Evolutionary conservation across 1,139 yeast species (phyloP), one percentile per base, ranked within the genome.

Genomic region (Hyphopichia burtonii): DNA sequence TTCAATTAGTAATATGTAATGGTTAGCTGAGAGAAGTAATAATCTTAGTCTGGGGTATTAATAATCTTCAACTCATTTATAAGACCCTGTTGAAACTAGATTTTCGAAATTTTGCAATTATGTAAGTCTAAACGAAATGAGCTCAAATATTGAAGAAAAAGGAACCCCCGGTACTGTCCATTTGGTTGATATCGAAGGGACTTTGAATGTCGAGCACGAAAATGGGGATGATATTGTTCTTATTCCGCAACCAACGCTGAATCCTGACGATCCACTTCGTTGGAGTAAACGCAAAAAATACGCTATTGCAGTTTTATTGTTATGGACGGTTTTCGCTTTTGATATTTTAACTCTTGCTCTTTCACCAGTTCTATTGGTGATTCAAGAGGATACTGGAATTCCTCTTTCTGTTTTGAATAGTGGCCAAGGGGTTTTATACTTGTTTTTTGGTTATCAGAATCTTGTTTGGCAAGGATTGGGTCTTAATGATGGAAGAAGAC

Each of bases 371-470:
- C 51, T 74, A 35, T 59, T 71, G 2, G 61, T 66, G 30, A 69
- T 76, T 41, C 50, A 53, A 49, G 46, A 42, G 3, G 59, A 53
- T 17, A 55, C 54, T 38, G 62, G 61, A 14, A 61, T 68, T 17
- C 57, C 70, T 1, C 67, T 67, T 43, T 61, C 50, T 30, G 54
- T 66, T 22, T 59, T 68, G 56, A 68, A 68, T 48, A 59, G 89
- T 3, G 95, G 94, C 39, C 94, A 94, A 4, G 96, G 96, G 47
- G 86, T 86, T 10, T 64, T 87, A 43, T 87, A 86, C 55, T 66
- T 84, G 35, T 85, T 87, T 44, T 83, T 87, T 45, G 96, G 91
- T 1, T 77, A 84, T 65, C 78, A 82, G 39, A 80, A 91, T 16
- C 70, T 84, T 33, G 62, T 87, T 44, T 62, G 84, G 43, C 89